Conservation (phyloP, 257 asterid genomes). For the Solanum corneliomulleri region DNA sequence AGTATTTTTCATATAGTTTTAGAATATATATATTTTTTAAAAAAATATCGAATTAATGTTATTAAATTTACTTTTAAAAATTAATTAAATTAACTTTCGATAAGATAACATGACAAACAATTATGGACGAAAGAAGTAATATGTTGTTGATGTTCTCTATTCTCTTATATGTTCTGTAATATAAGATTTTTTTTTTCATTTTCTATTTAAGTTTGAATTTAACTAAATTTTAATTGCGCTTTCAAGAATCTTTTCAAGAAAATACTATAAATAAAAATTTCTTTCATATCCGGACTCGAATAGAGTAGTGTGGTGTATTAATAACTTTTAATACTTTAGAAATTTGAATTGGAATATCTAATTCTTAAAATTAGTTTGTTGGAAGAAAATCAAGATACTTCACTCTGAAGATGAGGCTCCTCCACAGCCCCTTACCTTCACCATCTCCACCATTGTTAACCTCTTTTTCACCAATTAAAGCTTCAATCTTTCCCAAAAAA, state of each 20-base stretch:
- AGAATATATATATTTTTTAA: too few species aligned
- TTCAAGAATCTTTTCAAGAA: fast-evolving
- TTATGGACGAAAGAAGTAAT: too few species aligned
- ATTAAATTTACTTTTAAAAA: fast-evolving
- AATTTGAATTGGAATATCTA: background rate
- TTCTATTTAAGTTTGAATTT: too few species aligned
- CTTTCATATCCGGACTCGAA: fast-evolving
- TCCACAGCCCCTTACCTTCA: background rate
- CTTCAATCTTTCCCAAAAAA: background rate
- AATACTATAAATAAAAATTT: fast-evolving
- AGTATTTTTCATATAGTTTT: too few species aligned
- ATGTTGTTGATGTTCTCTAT: too few species aligned
- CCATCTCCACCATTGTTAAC: background rate
- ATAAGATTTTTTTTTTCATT: too few species aligned
- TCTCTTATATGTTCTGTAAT: too few species aligned
- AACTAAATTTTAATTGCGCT: too few species aligned
- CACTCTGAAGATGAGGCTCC: background rate
- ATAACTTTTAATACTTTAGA: background rate
- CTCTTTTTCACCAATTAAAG: background rate
- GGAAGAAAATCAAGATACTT: background rate
- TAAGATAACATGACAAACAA: too few species aligned
- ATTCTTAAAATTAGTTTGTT: background rate
- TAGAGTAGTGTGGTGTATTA: fast-evolving
- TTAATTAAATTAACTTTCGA: too few species aligned
- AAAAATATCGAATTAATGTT: too few species aligned